Conservation (phyloP, 768 basidiomycete species). For the Strobilomyces echinocephalus region DNA sequence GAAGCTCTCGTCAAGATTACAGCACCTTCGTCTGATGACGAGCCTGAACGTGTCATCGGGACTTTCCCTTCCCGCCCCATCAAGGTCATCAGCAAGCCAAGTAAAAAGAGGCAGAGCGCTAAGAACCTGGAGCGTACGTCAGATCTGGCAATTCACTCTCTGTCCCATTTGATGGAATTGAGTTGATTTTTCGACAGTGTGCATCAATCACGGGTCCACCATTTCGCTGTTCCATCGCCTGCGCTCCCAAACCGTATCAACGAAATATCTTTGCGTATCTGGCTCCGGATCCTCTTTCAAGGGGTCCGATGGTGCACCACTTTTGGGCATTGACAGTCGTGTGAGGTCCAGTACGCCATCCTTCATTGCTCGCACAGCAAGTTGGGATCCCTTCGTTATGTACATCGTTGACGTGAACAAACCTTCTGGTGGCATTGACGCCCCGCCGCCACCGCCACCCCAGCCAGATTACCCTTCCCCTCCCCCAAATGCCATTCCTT, state of each 20-base stretch:
- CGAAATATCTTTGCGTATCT: slow-evolving; percentile 94
- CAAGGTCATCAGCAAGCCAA: slow-evolving; percentile 97
- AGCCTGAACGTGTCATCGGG: slow-evolving; percentile 79
- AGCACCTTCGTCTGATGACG: slow-evolving; percentile 73
- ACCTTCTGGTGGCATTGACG: slow-evolving; percentile 70
- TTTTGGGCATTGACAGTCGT: slow-evolving; percentile 76
- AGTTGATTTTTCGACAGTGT: slow-evolving; percentile 49
- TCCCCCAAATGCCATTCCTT: slow-evolving; percentile 85
- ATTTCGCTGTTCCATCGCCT: slow-evolving; percentile 95
- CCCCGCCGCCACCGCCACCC: slow-evolving; percentile 74
- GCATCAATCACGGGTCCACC: slow-evolving; percentile 93
- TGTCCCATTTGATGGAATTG: slow-evolving; percentile 12
- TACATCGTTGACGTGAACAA: slow-evolving; percentile 94
- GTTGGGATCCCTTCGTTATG: slow-evolving; percentile 95
- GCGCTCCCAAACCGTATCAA: slow-evolving; percentile 92
- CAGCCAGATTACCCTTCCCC: slow-evolving; percentile 89
- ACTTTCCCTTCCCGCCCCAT: slow-evolving; percentile 92
- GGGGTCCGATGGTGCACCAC: slow-evolving; percentile 84
- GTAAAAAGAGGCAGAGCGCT: slow-evolving; percentile 92
- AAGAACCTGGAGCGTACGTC: slow-evolving; percentile 88
- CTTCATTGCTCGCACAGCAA: slow-evolving; percentile 84
- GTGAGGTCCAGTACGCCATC: slow-evolving; percentile 71
- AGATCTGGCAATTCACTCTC: slow-evolving; percentile 5
- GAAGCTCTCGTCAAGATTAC: slow-evolving; percentile 89
- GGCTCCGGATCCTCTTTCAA: slow-evolving; percentile 89